phyloP scores from a whole-genome alignment of 2,329 filamentous ascomycete species.

The Colletotrichum sp. region DNA sequence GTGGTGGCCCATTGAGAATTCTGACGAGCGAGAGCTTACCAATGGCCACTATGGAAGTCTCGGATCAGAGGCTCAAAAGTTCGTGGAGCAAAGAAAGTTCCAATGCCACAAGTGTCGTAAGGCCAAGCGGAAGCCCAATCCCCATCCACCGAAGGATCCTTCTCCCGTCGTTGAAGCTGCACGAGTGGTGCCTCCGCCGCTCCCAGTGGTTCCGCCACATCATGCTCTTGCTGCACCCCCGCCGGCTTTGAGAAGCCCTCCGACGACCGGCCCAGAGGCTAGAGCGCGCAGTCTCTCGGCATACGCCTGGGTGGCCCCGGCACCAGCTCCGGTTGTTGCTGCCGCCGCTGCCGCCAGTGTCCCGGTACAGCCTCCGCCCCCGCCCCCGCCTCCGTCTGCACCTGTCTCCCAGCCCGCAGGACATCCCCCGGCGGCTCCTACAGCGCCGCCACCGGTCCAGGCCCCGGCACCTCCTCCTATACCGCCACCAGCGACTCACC shows the following conservation, averaged over 20 bases:
- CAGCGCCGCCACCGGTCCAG: constrained; percentile 14
- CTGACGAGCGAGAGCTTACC: constrained; percentile 55
- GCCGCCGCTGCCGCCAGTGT: constrained; percentile 26
- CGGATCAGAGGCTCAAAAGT: constrained; percentile 63
- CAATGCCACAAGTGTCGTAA: constrained; percentile 81
- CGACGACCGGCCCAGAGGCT: constrained; percentile 15
- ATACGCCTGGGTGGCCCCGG: constrained; percentile 20
- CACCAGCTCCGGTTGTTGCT: constrained; percentile 6
- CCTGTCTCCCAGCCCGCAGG: constrained; percentile 11
- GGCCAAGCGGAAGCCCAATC: constrained; percentile 49
- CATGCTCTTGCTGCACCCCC: constrained; percentile 28
- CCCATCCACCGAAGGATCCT: constrained; percentile 28
- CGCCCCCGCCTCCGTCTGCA: constrained; percentile 17
- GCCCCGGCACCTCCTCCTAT: constrained; percentile 32
- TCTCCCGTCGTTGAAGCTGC: constrained; percentile 6
- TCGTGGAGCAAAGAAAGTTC: constrained; percentile 64
- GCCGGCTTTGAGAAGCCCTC: constrained; percentile 19
- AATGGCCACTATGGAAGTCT: constrained; percentile 57
- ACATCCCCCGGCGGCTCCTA: constrained; percentile 23
- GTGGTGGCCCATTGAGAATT: constrained; percentile 69
- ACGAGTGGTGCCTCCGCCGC: constrained; percentile 17
- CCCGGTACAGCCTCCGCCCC: constrained; percentile 13
- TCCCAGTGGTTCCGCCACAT: constrained; percentile 28
- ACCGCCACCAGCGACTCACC: constrained; percentile 41
- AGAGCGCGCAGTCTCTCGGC: constrained; percentile 21